Evolutionary conservation across 2,329 filamentous ascomycete genomes (phyloP).

Genomic region (Phialocephala sp.): DNA sequence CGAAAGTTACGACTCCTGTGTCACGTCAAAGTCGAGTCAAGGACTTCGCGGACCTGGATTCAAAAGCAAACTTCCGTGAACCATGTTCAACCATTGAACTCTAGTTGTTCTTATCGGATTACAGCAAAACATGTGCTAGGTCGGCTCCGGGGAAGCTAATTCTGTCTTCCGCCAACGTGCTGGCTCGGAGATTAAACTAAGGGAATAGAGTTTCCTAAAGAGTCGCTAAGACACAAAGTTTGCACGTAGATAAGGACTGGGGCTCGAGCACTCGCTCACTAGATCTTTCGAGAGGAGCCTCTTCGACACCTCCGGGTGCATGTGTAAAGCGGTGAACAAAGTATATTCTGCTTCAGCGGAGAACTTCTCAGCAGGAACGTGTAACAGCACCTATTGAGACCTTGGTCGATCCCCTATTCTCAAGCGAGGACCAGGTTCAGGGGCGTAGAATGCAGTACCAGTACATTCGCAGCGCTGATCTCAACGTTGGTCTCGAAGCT

Average conservation of each 20-base stretch:
- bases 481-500: neutral
- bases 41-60: neutral
- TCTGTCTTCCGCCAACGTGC: neutral
- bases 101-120: neutral
- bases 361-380: neutral
- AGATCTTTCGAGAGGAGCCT: neutral
- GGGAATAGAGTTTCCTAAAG: constrained; percentile 3
- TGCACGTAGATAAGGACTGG: neutral
- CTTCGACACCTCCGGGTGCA: neutral
- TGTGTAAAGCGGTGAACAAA: neutral
- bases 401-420: neutral
- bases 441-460: neutral
- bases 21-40: neutral
- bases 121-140: constrained; percentile 2
- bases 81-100: neutral
- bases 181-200: neutral
- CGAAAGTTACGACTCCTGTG: neutral
- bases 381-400: neutral
- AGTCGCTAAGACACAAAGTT: neutral
- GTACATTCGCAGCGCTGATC: neutral
- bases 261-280: neutral
- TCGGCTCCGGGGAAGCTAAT: constrained; percentile 7
- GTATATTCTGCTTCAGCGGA: neutral
- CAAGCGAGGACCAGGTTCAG: neutral
- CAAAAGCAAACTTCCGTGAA: neutral